phyloP scores from a whole-genome alignment of 495 filamentous ascomycete genomes.

The Daldinia vernicosa region DNA sequence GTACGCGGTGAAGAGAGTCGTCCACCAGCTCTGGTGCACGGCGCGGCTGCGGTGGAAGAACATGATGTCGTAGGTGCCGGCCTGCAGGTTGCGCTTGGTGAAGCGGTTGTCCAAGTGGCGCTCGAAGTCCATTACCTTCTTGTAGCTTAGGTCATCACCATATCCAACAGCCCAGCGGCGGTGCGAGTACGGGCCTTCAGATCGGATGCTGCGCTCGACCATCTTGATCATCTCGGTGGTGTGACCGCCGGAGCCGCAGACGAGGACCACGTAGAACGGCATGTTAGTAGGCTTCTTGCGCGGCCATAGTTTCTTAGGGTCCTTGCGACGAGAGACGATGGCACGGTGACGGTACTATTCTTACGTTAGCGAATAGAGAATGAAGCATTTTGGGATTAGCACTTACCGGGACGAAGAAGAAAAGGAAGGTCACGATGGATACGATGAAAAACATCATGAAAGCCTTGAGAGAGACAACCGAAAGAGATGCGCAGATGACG shows the following conservation, averaged over 20 bases:
- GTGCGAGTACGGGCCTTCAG: slow-evolving; percentile 60
- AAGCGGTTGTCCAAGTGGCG: slow-evolving; percentile 38
- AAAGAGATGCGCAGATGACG: slow-evolving; percentile 16
- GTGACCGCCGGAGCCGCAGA: slow-evolving; percentile 93
- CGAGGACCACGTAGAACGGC: slow-evolving; percentile 74
- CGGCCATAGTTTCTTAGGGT: background rate
- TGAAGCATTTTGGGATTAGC: background rate
- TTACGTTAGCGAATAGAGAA: slow-evolving; percentile 5
- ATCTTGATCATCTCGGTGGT: slow-evolving; percentile 92
- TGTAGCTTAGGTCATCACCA: slow-evolving; percentile 75
- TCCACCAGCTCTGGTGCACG: slow-evolving; percentile 80
- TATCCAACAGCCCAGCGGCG: slow-evolving; percentile 83
- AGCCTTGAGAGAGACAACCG: background rate
- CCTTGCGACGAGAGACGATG: background rate
- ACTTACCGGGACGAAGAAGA: slow-evolving; percentile 43
- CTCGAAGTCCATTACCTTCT: slow-evolving; percentile 51
- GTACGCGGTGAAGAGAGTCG: slow-evolving; percentile 65
- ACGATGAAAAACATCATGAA: slow-evolving; percentile 18
- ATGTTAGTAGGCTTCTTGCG: background rate
- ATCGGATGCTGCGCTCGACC: slow-evolving; percentile 61
- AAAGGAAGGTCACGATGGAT: slow-evolving; percentile 8
- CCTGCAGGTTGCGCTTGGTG: slow-evolving; percentile 21
- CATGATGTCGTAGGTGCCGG: slow-evolving; percentile 63
- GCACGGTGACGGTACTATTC: slow-evolving; percentile 12
- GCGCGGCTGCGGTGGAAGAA: slow-evolving; percentile 74